Percentiles rank a stretch among this genome's conserved stretches.
Conservation (phyloP, 2,329 filamentous ascomycete genomes). For the Helotiales sp. region DNA sequence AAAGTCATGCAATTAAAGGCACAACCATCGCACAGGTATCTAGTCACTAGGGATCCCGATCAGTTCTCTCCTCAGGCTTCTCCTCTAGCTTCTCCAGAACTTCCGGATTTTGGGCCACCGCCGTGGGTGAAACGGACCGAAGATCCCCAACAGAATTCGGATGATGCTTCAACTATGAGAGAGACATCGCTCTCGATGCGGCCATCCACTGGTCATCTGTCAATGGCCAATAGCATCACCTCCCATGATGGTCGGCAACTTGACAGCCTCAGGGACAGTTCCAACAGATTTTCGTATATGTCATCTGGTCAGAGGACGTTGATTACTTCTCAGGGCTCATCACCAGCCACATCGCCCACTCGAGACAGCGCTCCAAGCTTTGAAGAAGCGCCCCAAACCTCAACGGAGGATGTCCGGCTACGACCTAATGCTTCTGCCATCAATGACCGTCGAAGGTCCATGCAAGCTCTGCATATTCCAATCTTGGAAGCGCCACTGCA, state of each 20-base stretch:
- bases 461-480: slow-evolving; percentile 29
- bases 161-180: slow-evolving; percentile 17
- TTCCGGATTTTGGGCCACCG: slow-evolving; percentile 17
- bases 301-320: slow-evolving; percentile 62
- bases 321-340: slow-evolving; percentile 58
- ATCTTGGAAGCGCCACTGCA: slow-evolving; percentile 18
- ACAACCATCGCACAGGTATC: slow-evolving; percentile 31
- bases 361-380: slow-evolving; percentile 48
- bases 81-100: slow-evolving; percentile 16
- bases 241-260: slow-evolving; percentile 60
- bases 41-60: slow-evolving; percentile 26
- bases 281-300: slow-evolving; percentile 57
- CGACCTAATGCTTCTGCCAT: slow-evolving; percentile 31
- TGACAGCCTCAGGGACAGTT: slow-evolving; percentile 56
- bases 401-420: slow-evolving; percentile 22
- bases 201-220: slow-evolving; percentile 48
- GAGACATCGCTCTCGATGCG: slow-evolving; percentile 9
- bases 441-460: slow-evolving; percentile 33
- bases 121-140: slow-evolving; percentile 21
- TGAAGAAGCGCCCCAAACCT: slow-evolving; percentile 24
- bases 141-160: slow-evolving; percentile 16
- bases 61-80: slow-evolving; percentile 24
- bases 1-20: slow-evolving; percentile 28
- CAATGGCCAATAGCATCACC: slow-evolving; percentile 55
- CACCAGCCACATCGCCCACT: slow-evolving; percentile 56